These are phyloP conservation scores for Pachyrhizus erosus DNA, from an alignment of 306 rosid genomes.

Conservation along the genomic window DNA sequence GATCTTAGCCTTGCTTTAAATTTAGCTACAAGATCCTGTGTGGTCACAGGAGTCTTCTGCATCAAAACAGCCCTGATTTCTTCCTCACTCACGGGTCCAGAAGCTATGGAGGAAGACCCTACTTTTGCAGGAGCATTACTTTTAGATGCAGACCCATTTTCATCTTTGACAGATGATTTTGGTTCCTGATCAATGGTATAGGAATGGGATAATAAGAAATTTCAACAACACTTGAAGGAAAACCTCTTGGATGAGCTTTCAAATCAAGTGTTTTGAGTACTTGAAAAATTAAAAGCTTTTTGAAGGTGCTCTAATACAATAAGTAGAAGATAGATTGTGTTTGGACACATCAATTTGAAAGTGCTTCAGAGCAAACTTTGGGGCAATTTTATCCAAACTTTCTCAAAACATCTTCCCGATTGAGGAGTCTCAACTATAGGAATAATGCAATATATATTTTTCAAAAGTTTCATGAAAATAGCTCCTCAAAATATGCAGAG, in stretches of 20 bases:
- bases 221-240: neutral
- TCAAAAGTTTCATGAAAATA: neutral
- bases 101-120: conserved; percentile 45
- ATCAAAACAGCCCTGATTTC: conserved; percentile 82
- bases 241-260: neutral
- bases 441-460: neutral
- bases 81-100: conserved; percentile 82
- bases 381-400: conserved; percentile 6
- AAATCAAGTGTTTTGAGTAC: neutral
- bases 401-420: neutral
- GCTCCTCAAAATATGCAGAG: neutral
- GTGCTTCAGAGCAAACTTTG: neutral
- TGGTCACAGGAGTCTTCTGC: conserved; percentile 77
- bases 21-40: conserved; percentile 84
- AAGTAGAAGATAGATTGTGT: conserved; percentile 3
- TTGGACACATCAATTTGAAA: conserved; percentile 18
- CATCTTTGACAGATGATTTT: conserved; percentile 63
- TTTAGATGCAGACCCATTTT: conserved; percentile 55
- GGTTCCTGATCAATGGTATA: conserved; percentile 57
- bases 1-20: conserved; percentile 72
- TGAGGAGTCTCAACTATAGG: conserved; percentile 6
- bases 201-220: conserved; percentile 18
- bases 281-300: neutral
- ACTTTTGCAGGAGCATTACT: conserved; percentile 54
- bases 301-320: neutral